Evolutionary conservation across 805 yeast species (phyloP), one percentile per base, ranked within the genome.

Genomic region (Starmerella vaccinii): DNA sequence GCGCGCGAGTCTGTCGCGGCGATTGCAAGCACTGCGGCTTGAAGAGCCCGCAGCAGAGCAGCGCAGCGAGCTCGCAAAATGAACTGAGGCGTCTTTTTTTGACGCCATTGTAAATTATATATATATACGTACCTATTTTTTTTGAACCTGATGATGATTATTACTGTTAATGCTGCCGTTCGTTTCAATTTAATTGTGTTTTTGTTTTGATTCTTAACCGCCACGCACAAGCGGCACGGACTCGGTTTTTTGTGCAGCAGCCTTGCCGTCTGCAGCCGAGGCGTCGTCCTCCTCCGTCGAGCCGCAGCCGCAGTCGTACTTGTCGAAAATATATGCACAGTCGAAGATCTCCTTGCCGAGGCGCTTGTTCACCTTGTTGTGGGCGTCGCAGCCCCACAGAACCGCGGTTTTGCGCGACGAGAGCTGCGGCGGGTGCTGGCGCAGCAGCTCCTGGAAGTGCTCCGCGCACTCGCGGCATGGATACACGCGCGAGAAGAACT

Each of bases 381-480:
- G 97, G 4, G 89, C 72, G 61, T 82, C 82, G 63, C 98, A 92
- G 1, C 98, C 98, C 98, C 98, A 92, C 57, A 85, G 69, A 0
- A 95, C 87, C 1, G 98, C 97, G 3, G 78, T 76, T 54, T 80
- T 78, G 51, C 95, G 73, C 21, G 83, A 74, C 7, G 78, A 71
- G 3, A 82, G 74, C 62, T 92, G 98, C 2, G 95, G 96, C 1
- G 98, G 97, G 61, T 71, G 81, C 59, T 82, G 73, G 50, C 70
- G 62, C 50, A 92, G 67, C 57, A 90, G 68, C 62, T 76, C 68
- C 56, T 76, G 82, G 66, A 92, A 92, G 66, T 92, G 97, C 57
- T 85, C 73, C 0, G 98, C 97, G 68, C 97, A 92, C 64, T 90
- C 97, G 3, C 95, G 95, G 68, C 97, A 90, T 0, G 98, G 98